A percentile compares a stretch with the other conserved stretches of the same genome.
Conservation (phyloP, 768 basidiomycete species). For the Tulasnella calospora region DNA sequence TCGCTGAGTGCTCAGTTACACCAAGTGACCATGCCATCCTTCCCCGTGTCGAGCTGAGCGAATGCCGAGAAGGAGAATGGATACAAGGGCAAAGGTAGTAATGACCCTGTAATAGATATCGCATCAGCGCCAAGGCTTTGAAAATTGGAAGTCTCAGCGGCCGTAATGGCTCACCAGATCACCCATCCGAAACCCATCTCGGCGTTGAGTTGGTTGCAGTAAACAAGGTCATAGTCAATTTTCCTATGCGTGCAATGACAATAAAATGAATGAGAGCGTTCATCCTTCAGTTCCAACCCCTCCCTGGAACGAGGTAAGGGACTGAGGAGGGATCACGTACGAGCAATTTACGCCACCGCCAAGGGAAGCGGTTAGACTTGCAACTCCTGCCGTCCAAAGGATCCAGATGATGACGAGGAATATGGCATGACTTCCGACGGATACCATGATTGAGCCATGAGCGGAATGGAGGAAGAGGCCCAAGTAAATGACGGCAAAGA, state of each 20-base stretch:
- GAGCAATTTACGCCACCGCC: constrained; percentile 68
- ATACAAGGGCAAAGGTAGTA: constrained; percentile 54
- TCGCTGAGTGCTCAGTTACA: constrained; percentile 29
- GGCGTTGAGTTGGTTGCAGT: constrained; percentile 75
- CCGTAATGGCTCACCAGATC: constrained; percentile 49
- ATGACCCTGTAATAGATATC: constrained; percentile 48
- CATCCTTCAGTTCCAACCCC: neutral
- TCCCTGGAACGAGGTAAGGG: too few species aligned
- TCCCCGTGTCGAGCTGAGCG: constrained; percentile 58
- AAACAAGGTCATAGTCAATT: constrained; percentile 42
- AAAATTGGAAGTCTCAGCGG: neutral
- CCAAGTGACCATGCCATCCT: constrained; percentile 56
- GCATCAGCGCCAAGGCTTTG: neutral
- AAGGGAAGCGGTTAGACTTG: constrained; percentile 59
- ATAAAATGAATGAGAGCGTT: neutral
- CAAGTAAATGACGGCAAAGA: constrained; percentile 49
- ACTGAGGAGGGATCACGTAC: constrained; percentile 38
- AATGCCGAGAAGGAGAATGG: constrained; percentile 59
- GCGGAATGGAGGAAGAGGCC: constrained; percentile 52
- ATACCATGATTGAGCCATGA: constrained; percentile 47
- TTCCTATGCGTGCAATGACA: constrained; percentile 37
- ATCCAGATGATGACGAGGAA: constrained; percentile 69
- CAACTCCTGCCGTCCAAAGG: constrained; percentile 70
- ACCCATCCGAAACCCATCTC: constrained; percentile 62
- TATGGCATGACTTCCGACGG: constrained; percentile 56